Evolutionary conservation across 345 rosid species (phyloP).

Genomic region (Dimocarpus longan): DNA sequence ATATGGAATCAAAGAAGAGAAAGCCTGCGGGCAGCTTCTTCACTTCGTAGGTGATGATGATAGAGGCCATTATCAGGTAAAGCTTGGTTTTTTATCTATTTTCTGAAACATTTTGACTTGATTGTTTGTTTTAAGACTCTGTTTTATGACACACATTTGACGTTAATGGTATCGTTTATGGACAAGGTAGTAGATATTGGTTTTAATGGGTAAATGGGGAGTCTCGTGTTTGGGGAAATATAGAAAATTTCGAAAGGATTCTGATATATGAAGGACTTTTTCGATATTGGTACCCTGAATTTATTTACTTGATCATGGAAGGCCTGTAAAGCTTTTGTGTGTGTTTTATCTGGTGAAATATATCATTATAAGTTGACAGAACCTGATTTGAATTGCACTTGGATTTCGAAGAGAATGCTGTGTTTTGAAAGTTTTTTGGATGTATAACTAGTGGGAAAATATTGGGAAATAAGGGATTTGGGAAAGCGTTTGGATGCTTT

Average conservation of each 20-base stretch:
- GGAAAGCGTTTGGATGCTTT: neutral
- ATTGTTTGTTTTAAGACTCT: neutral
- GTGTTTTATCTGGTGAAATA: neutral
- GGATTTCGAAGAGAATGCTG: neutral
- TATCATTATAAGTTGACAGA: neutral
- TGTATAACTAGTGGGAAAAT: neutral
- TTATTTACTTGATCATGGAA: neutral
- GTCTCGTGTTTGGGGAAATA: neutral
- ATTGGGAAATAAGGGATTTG: neutral
- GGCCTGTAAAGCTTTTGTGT: neutral
- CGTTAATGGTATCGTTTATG: neutral
- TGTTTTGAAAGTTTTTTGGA: neutral
- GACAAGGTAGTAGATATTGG: neutral
- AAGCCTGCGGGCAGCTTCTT: slow-evolving; percentile 45
- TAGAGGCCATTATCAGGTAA: slow-evolving; percentile 58
- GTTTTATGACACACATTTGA: neutral
- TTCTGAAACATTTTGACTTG: neutral
- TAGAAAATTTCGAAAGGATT: neutral
- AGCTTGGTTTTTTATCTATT: neutral
- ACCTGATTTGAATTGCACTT: neutral
- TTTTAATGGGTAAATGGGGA: neutral
- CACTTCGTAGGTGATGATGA: slow-evolving; percentile 54
- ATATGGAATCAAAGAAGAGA: slow-evolving; percentile 46
- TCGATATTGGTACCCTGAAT: neutral
- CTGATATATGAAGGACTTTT: neutral